These are phyloP conservation scores for Phytophthora fragariae DNA, from an alignment of 352 stramenopile species.

Conservation along the genomic window DNA sequence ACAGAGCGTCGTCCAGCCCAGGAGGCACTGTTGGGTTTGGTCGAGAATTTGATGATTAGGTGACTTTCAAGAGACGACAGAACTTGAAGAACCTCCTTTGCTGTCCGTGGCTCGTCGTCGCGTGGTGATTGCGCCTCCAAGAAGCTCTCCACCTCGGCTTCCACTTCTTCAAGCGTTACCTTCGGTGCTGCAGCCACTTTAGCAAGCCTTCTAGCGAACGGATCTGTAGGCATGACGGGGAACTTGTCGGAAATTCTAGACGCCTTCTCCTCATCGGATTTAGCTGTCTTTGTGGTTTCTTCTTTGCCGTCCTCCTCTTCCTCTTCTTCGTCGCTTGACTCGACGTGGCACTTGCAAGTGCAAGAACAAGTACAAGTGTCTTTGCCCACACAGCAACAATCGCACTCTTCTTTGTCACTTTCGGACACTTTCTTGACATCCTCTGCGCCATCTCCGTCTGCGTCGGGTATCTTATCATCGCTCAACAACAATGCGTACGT, in stretches of 20 bases:
- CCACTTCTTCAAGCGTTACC: slow-evolving; percentile 38
- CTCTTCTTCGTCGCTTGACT: slow-evolving; percentile 66
- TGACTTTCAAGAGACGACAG: slow-evolving; percentile 51
- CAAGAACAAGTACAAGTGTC: slow-evolving; percentile 64
- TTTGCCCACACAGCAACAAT: slow-evolving; percentile 77
- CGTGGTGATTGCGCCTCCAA: slow-evolving; percentile 24
- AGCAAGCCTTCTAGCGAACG: slow-evolving; percentile 21
- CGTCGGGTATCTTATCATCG: slow-evolving; percentile 71
- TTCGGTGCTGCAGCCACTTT: slow-evolving; percentile 27
- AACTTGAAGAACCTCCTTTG: slow-evolving; percentile 46
- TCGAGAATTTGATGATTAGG: slow-evolving; percentile 31
- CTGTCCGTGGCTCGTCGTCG: slow-evolving; percentile 24
- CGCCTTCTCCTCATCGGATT: slow-evolving; percentile 6
- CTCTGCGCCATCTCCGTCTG: slow-evolving; percentile 8
- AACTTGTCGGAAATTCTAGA: slow-evolving; percentile 14
- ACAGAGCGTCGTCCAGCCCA: slow-evolving; percentile 38
- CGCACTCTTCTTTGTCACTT: slow-evolving; percentile 77
- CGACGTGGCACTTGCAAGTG: slow-evolving; percentile 73
- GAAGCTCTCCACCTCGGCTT: slow-evolving; percentile 41
- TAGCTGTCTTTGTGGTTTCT: slow-evolving; percentile 4
- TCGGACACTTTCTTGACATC: slow-evolving; percentile 25
- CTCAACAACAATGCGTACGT: slow-evolving; percentile 77
- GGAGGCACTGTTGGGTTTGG: slow-evolving; percentile 5
- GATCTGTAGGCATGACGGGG: slow-evolving; percentile 31
- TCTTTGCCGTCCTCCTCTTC: slow-evolving; percentile 15